Percentiles rank a stretch among this genome's conserved stretches.
Conservation (phyloP, 176 grass and related monocot species). For the Melocanna baccifera region DNA sequence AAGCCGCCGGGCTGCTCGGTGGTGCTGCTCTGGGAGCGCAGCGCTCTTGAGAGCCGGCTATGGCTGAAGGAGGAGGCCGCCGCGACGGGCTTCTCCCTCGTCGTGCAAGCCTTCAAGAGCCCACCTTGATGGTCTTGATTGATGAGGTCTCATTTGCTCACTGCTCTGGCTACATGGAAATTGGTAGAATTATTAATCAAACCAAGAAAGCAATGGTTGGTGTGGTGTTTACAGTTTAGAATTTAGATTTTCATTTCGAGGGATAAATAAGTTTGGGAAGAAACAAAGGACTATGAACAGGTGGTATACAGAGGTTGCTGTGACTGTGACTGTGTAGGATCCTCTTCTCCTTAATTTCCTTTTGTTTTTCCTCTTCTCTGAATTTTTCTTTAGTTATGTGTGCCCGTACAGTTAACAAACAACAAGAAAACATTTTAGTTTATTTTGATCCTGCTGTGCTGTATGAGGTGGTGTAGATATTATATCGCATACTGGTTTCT, state of each 20-base stretch:
- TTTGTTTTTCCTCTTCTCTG: conserved; percentile 14
- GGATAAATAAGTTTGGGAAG: too few relatives aligned
- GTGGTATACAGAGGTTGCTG: too few relatives aligned
- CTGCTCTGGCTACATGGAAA: background rate
- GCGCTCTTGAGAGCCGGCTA: conserved; percentile 79
- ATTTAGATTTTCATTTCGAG: conserved; percentile 32
- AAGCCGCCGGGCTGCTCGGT: conserved; percentile 47
- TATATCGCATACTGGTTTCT: too few relatives aligned
- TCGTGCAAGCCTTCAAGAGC: conserved; percentile 58
- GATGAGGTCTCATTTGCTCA: background rate
- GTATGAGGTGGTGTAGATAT: too few relatives aligned
- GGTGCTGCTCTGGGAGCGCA: conserved; percentile 74
- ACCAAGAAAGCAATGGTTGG: background rate
- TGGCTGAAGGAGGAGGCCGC: conserved; percentile 80
- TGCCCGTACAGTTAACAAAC: too few relatives aligned
- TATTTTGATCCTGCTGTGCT: too few relatives aligned
- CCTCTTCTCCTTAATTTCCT: conserved; percentile 6
- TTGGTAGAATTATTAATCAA: background rate
- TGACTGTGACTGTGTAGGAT: too few relatives aligned
- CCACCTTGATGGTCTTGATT: conserved; percentile 33
- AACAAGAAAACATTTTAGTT: too few relatives aligned
- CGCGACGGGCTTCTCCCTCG: conserved; percentile 63
- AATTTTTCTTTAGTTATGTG: too few relatives aligned
- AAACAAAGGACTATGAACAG: too few relatives aligned
- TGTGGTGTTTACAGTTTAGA: conserved; percentile 10